Percentiles rank a stretch among this genome's conserved stretches.
Evolutionary conservation across 495 filamentous ascomycete genomes (phyloP).

Genomic region (Penicillium samsonianum): DNA sequence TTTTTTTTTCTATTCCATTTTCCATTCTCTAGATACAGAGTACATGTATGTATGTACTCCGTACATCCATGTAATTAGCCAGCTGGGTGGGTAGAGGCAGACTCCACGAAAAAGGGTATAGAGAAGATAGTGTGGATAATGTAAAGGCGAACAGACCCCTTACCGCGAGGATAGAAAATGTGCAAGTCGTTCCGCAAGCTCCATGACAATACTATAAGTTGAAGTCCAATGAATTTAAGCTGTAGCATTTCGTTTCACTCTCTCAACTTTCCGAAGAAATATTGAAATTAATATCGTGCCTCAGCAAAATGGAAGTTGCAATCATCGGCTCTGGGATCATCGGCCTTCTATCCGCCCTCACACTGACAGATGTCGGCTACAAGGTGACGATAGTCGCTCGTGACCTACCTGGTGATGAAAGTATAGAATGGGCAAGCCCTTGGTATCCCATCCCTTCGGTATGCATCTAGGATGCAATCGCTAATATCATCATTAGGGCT

Average conservation of each 20-base stretch:
- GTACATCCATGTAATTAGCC: not conserved
- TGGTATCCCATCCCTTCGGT: too few relatives aligned
- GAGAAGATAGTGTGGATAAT: too few relatives aligned
- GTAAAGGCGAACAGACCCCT: too few relatives aligned
- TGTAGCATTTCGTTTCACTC: too few relatives aligned
- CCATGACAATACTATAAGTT: too few relatives aligned
- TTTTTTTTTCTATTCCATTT: not conserved
- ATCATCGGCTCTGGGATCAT: conserved; percentile 24
- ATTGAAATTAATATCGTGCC: too few relatives aligned
- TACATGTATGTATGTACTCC: not conserved
- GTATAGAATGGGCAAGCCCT: conserved; percentile 25
- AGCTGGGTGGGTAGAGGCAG: not conserved
- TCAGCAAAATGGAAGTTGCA: conserved; percentile 22
- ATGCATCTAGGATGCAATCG: too few relatives aligned
- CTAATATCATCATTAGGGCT: too few relatives aligned
- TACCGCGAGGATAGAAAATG: too few relatives aligned
- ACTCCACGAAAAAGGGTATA: not conserved
- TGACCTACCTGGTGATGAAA: conserved; percentile 23
- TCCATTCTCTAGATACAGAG: not conserved
- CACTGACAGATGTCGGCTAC: conserved; percentile 23
- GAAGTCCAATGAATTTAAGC: too few relatives aligned
- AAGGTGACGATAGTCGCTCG: conserved; percentile 26
- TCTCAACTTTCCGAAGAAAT: too few relatives aligned
- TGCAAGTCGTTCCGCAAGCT: too few relatives aligned
- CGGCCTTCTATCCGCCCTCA: conserved; percentile 23